Base-by-base conservation (phyloP, 2,329 filamentous ascomycete genomes). In the Cucurbitaria berberidis region DNA sequence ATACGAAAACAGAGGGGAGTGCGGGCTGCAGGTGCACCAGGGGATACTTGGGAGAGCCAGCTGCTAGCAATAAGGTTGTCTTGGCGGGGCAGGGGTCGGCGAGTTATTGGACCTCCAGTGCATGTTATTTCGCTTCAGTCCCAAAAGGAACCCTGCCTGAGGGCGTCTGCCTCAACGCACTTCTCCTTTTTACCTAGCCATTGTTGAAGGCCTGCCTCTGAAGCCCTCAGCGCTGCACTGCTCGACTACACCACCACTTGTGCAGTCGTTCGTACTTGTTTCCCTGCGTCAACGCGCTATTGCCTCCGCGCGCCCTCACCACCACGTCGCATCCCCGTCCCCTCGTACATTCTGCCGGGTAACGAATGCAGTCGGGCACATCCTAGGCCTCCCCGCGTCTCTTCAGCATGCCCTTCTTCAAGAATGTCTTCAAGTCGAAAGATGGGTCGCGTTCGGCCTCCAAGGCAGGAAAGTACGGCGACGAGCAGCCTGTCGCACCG, bases 401-500 rank as follows among this genome's bases (percentile, higher is more conserved):
- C 27, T 36, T 19, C 58, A 66, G 21, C 39, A 75, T 75, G 72
- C 70, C 72, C 30, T 75, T 74, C 62, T 75, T 75, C 66, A 73
- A 70, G 54, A 74, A 71, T 53, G 70, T 74, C 52, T 75, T 75
- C 63, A 69, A 64, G 58, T 71, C 71, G 44, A 75, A 69, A 54
- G 72, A 75, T 39, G 64, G 62, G 15, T 53, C 69, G 29, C 64
- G 68, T 44, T 66, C 68, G 44, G 62, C 61, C 18, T 67, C 68
- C 34, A 74, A 72, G 53, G 59, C 67, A 5, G 67, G 60, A 49
- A 64, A 64, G 45, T 50, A 66, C 41, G 57, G 41, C n/a, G 47
- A 53, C 43, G 38, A 57, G 48, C 50, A 53, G 58, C 63, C 70
- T 22, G 63, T 55, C 18, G 64, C 69, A 44, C 85, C 87, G 32